These are phyloP conservation scores for Trichoderma aggressivum DNA, from an alignment of 2,329 filamentous ascomycete genomes.

Conservation along the genomic window DNA sequence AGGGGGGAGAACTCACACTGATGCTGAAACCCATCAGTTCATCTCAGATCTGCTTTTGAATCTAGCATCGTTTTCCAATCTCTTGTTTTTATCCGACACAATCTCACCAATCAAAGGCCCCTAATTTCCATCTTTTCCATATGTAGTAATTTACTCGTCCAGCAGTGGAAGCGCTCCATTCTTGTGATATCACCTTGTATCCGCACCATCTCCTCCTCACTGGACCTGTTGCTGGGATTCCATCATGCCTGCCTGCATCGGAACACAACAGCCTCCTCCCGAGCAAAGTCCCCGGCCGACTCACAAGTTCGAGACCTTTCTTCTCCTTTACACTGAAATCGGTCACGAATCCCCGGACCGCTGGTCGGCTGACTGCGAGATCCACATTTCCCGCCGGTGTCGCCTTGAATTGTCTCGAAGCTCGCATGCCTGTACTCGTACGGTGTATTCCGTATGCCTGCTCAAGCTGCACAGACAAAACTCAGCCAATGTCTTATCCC, in stretches of 20 bases:
- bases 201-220: background rate
- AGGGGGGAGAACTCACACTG: background rate
- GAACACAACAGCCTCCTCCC: background rate
- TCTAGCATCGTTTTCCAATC: background rate
- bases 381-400: conserved; percentile 14
- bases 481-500: too few relatives aligned
- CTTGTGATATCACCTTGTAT: background rate
- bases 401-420: conserved; percentile 10
- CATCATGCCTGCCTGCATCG: background rate
- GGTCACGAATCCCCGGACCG: background rate
- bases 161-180: background rate
- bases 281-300: background rate
- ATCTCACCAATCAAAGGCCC: background rate
- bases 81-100: background rate
- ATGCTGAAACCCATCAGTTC: background rate
- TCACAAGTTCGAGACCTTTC: conserved; percentile 7
- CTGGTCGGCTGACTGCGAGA: conserved; percentile 12
- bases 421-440: background rate
- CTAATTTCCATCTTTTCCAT: background rate
- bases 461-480: background rate
- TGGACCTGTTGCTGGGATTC: background rate
- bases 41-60: background rate
- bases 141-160: background rate
- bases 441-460: background rate
- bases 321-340: background rate